Base-by-base conservation (phyloP, 2,329 filamentous ascomycete species). In the Plenodomus tracheiphilus region DNA sequence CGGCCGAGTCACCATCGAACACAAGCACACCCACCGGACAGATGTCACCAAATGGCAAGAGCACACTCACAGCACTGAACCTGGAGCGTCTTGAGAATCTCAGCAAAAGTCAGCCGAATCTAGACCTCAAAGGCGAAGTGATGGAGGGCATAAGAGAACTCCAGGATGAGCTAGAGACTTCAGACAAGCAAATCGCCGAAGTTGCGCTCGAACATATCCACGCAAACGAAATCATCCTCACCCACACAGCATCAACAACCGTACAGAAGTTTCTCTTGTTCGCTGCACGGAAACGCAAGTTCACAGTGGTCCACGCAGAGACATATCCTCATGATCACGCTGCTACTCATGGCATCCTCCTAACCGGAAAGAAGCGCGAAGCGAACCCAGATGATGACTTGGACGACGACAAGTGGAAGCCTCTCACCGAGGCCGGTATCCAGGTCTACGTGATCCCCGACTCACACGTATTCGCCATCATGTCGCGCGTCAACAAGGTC, bases 91-190 rank as follows among this genome's bases (percentile, higher is more conserved):
- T 74, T 61, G 43, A 60, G 17, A 69, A 70, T 20, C 73, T 79
- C 11, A 70, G 71, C 57, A 63, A 56, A 49, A 64, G 58, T 41
- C 54, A 61, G 69, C 64, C 72, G 77, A 45, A 56, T 32, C 82
- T 88, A 51, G 88, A 95, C 54, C 79, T 97, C 49, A 88, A 91
- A 52, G 90, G 90, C 13, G 94, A 97, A 73, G 88, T 97, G 20
- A 86, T 97, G 58, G 89, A 94, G 62, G 94, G 92, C 36, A 97
- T 99, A 64, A 86, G 91, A 64, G 94, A 99, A 71, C 91, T 99
- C 51, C 89, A 96, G 72, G 94, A 99, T 67, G 94, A 99, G 75
- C 86, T 99, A 47, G 87, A 88, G 58, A 88, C 93, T 68, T 91
- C 91, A 7, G 94, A 97, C 68, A 91, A 96, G 66, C 91, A 96